phyloP scores from a whole-genome alignment of 257 asterid genomes.

The Agastache rugosa region DNA sequence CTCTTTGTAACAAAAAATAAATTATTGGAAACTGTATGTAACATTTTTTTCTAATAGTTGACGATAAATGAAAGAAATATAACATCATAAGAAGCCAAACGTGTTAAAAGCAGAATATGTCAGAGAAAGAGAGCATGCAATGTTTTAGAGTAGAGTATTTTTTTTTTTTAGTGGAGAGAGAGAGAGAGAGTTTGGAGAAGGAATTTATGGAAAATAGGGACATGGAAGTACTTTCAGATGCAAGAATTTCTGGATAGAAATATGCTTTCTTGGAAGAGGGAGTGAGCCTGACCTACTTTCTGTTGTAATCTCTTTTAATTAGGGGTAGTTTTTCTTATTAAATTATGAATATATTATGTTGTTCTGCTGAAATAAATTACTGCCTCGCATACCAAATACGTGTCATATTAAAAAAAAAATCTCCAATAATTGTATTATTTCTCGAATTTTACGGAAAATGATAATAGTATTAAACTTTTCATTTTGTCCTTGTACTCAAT shows the following conservation, averaged over 20 bases:
- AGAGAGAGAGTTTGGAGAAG: constrained; percentile 8
- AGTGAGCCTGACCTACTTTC: constrained; percentile 42
- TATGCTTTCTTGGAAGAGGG: constrained; percentile 40
- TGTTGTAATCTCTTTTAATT: constrained; percentile 40
- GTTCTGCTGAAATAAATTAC: too few relatives aligned
- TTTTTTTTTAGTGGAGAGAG: constrained; percentile 9
- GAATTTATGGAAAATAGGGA: constrained; percentile 67
- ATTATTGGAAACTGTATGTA: neutral
- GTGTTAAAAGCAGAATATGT: constrained; percentile 38
- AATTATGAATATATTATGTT: constrained; percentile 24
- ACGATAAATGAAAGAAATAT: neutral
- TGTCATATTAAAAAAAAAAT: too few relatives aligned
- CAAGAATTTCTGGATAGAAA: constrained; percentile 57
- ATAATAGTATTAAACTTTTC: too few relatives aligned
- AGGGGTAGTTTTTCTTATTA: constrained; percentile 11
- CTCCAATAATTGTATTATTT: too few relatives aligned
- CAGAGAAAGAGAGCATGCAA: constrained; percentile 41
- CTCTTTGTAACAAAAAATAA: neutral
- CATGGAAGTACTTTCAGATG: constrained; percentile 60
- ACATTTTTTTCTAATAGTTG: neutral
- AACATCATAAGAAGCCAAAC: constrained; percentile 32
- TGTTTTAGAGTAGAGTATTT: constrained; percentile 33
- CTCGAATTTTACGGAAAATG: too few relatives aligned
- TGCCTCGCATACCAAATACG: too few relatives aligned
- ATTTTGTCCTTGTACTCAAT: too few relatives aligned